Conservation (phyloP, 192 early-diverging fungal species). For the Gryganskiella cystojenkinii region DNA sequence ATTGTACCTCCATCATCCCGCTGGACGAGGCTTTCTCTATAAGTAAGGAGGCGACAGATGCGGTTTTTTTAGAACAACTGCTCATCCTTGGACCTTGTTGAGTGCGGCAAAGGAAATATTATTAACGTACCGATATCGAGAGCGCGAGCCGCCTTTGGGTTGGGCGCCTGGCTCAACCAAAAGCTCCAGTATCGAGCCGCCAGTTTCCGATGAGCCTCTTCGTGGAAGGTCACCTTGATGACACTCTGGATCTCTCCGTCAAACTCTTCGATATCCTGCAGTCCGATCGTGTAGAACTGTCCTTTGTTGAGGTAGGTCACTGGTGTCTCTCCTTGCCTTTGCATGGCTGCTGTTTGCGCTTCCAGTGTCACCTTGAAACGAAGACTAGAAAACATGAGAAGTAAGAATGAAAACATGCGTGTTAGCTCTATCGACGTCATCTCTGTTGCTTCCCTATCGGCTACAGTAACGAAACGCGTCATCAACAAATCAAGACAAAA, state of each 20-base stretch:
- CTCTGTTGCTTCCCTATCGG: too few species aligned
- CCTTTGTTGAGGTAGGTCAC: slow-evolving; percentile 82
- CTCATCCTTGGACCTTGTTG: too few species aligned
- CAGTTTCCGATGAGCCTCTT: slow-evolving; percentile 71
- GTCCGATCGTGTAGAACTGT: slow-evolving; percentile 67
- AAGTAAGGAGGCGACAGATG: background rate
- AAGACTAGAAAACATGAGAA: slow-evolving; percentile 9
- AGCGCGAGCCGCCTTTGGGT: slow-evolving; percentile 65
- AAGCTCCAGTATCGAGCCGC: slow-evolving; percentile 77
- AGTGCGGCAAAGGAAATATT: slow-evolving; percentile 2
- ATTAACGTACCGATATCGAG: slow-evolving; percentile 66
- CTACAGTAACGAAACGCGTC: too few species aligned
- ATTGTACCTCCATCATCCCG: slow-evolving; percentile 66
- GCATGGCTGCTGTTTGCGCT: slow-evolving; percentile 65
- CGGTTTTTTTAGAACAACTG: too few species aligned
- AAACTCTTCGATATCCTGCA: slow-evolving; percentile 59
- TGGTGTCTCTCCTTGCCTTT: slow-evolving; percentile 64
- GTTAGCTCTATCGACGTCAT: too few species aligned
- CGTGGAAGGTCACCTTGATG: slow-evolving; percentile 76
- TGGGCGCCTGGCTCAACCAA: slow-evolving; percentile 77
- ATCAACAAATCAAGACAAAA: too few species aligned
- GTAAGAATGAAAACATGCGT: background rate
- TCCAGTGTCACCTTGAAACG: slow-evolving; percentile 48
- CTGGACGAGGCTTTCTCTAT: slow-evolving; percentile 63
- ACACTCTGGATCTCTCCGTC: slow-evolving; percentile 65